phyloP scores from a whole-genome alignment of 1,139 yeast genomes.

The Sugiyamaella japonica region DNA sequence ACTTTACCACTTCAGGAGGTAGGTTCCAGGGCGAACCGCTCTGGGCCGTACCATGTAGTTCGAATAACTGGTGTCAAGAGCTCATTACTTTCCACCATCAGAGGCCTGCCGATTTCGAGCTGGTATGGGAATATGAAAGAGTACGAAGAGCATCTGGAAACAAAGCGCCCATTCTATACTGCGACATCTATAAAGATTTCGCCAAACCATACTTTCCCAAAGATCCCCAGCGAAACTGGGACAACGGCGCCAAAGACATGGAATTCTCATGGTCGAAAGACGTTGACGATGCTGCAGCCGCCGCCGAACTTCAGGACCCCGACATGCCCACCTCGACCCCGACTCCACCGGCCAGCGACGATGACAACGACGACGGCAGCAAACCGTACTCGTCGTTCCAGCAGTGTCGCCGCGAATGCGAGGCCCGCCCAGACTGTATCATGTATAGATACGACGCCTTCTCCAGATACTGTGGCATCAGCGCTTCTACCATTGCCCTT shows the following conservation, averaged over 20 bases:
- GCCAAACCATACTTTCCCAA: constrained; percentile 36
- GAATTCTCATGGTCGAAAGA: constrained; percentile 31
- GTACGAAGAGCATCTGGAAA: constrained; percentile 27
- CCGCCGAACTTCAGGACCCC: neutral
- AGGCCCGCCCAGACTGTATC: constrained; percentile 30
- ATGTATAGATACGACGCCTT: constrained; percentile 38
- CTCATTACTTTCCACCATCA: constrained; percentile 38
- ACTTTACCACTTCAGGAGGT: constrained; percentile 25
- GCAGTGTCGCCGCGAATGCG: constrained; percentile 34
- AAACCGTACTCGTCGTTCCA: constrained; percentile 29
- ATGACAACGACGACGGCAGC: neutral
- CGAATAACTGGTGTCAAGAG: constrained; percentile 39
- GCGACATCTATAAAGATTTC: constrained; percentile 39
- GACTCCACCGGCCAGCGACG: constrained; percentile 1
- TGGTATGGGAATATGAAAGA: constrained; percentile 39
- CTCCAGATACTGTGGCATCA: constrained; percentile 36
- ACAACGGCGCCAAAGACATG: constrained; percentile 35
- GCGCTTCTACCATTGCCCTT: constrained; percentile 31
- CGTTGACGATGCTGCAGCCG: constrained; percentile 18
- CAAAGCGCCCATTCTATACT: constrained; percentile 28
- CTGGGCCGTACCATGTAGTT: constrained; percentile 25
- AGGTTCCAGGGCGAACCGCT: constrained; percentile 30
- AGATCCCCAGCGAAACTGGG: constrained; percentile 33
- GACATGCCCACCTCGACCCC: neutral
- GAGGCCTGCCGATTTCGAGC: constrained; percentile 35